Conservation (phyloP, 345 rosid species). For the Eucalyptus curtisii region DNA sequence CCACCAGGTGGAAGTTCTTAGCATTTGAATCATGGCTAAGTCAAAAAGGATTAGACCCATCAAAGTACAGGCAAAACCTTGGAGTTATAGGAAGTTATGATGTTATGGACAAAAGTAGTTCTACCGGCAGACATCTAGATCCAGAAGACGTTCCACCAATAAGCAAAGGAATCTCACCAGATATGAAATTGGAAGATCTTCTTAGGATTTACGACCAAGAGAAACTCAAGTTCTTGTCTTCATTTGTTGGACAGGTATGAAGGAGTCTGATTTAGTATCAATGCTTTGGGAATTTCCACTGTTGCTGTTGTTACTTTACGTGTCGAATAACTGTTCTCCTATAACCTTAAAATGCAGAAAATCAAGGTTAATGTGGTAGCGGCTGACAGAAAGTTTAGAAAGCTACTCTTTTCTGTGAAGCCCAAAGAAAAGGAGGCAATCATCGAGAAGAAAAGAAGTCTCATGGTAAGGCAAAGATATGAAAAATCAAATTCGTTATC, state of each 20-base stretch:
- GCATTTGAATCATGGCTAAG: conserved; percentile 95
- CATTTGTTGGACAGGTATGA: conserved; percentile 86
- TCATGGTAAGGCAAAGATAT: conserved; percentile 50
- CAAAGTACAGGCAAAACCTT: conserved; percentile 48
- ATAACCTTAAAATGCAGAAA: conserved; percentile 34
- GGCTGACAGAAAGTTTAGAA: conserved; percentile 56
- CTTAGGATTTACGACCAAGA: conserved; percentile 68
- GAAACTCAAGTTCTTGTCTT: conserved; percentile 73
- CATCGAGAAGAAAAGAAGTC: conserved; percentile 57
- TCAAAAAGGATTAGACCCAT: conserved; percentile 82
- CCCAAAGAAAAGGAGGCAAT: conserved; percentile 71
- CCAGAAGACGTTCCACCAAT: conserved; percentile 13
- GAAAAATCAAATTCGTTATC: background rate
- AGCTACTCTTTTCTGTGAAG: conserved; percentile 72
- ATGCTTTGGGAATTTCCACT: background rate
- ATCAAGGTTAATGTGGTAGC: conserved; percentile 41
- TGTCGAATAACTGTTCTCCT: background rate
- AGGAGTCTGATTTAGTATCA: background rate
- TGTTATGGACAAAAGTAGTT: conserved; percentile 9
- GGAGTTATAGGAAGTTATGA: conserved; percentile 63
- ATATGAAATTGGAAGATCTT: conserved; percentile 84
- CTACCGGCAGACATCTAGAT: conserved; percentile 15
- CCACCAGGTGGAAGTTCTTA: conserved; percentile 70
- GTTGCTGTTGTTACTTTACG: background rate
- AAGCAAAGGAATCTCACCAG: conserved; percentile 35